phyloP scores from a whole-genome alignment of 2,329 filamentous ascomycete genomes.

The Arthrobotrys conoides region DNA sequence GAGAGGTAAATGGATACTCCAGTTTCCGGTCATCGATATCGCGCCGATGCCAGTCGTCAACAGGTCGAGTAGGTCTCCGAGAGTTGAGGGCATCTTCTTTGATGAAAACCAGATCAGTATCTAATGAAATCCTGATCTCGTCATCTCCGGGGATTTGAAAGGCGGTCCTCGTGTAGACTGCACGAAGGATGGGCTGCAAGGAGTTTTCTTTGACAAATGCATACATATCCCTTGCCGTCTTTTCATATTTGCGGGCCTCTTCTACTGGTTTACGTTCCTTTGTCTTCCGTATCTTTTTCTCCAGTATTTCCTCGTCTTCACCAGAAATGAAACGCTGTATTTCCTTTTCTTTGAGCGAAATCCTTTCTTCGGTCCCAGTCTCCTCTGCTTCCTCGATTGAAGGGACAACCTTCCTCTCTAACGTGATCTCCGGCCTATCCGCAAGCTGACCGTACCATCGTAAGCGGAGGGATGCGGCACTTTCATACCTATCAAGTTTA shows the following conservation, averaged over 20 bases:
- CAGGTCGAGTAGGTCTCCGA: conserved; percentile 88
- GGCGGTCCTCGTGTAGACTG: conserved; percentile 93
- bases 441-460: conserved; percentile 92
- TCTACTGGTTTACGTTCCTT: conserved; percentile 79
- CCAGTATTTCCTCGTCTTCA: conserved; percentile 81
- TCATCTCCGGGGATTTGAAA: conserved; percentile 97
- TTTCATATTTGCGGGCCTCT: conserved; percentile 78
- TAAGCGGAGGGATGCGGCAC: conserved; percentile 85
- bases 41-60: conserved; percentile 87
- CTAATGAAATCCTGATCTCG: conserved; percentile 89
- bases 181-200: conserved; percentile 86
- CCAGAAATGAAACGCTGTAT: conserved; percentile 87
- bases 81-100: conserved; percentile 81
- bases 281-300: conserved; percentile 90
- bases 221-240: conserved; percentile 82
- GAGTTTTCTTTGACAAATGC: conserved; percentile 81
- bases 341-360: conserved; percentile 94
- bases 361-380: conserved; percentile 71
- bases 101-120: conserved; percentile 92
- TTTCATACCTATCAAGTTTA: conserved; percentile 82
- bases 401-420: conserved; percentile 88
- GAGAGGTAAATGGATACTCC: conserved; percentile 86
- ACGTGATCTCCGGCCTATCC: conserved; percentile 81
- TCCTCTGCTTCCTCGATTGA: conserved; percentile 69
- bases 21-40: conserved; percentile 89